Evolutionary conservation across 345 rosid genomes (phyloP).

Genomic region (Eutrema yunnanense): DNA sequence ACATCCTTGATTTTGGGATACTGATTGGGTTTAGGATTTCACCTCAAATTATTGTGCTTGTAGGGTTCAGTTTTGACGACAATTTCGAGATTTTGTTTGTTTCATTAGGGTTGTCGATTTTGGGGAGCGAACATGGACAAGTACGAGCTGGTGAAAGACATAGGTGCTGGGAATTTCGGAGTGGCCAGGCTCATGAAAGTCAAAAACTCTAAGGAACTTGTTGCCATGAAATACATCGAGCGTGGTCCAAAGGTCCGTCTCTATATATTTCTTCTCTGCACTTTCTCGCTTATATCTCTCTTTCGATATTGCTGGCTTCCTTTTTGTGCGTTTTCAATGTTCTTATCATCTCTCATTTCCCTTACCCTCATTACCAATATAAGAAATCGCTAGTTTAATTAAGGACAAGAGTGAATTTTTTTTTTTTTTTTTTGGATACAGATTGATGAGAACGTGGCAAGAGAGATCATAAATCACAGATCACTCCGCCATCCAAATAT

Average conservation of each 20-base stretch:
- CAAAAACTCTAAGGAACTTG: conserved; percentile 70
- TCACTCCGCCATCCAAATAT: conserved; percentile 86
- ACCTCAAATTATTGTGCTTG: conserved; percentile 10
- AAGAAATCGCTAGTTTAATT: neutral
- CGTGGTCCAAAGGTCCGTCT: conserved; percentile 65
- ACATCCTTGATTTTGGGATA: conserved; percentile 20
- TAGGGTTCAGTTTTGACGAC: conserved; percentile 11
- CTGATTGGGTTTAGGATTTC: neutral
- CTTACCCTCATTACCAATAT: neutral
- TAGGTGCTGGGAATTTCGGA: conserved; percentile 88
- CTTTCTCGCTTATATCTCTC: neutral
- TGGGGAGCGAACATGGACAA: conserved; percentile 52
- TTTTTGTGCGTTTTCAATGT: neutral
- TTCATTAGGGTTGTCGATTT: neutral
- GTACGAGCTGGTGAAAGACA: conserved; percentile 77
- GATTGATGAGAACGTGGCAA: conserved; percentile 88
- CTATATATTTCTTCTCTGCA: neutral
- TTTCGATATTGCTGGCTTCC: neutral
- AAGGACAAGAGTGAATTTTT: neutral
- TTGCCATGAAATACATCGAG: conserved; percentile 93
- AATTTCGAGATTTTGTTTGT: neutral
- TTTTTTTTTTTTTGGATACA: conserved; percentile 17
- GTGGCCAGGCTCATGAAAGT: conserved; percentile 86
- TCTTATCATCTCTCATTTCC: neutral
- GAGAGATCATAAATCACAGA: conserved; percentile 86